Evolutionary conservation across 2,329 filamentous ascomycete genomes (phyloP).

Genomic region (Scedosporium aurantiacum): DNA sequence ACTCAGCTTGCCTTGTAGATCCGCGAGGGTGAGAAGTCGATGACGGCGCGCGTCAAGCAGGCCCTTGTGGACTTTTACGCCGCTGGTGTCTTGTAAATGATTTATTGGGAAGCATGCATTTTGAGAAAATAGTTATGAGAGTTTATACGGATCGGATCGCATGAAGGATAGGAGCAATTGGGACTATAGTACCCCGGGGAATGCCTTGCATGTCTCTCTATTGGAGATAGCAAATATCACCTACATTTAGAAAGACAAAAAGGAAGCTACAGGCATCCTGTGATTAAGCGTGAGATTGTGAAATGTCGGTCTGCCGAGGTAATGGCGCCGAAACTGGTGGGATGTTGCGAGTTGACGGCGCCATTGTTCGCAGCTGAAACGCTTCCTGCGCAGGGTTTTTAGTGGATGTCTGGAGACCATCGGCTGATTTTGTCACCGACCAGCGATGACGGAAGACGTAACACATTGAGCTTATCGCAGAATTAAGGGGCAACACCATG

Average conservation of each 20-base stretch:
- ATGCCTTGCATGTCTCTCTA: neutral
- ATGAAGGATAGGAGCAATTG: neutral
- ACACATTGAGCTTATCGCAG: too few species aligned
- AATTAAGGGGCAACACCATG: too few species aligned
- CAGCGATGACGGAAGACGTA: too few species aligned
- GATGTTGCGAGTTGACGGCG: too few species aligned
- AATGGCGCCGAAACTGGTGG: too few species aligned
- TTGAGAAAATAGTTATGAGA: neutral
- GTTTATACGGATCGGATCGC: neutral
- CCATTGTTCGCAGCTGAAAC: too few species aligned
- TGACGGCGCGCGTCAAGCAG: conserved; percentile 68
- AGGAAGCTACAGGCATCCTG: too few species aligned
- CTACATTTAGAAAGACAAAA: neutral
- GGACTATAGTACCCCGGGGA: neutral
- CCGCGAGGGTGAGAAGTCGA: conserved; percentile 93
- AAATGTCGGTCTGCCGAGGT: too few species aligned
- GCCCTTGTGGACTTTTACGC: conserved; percentile 90
- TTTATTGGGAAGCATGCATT: neutral
- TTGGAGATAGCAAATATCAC: neutral
- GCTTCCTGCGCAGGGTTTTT: too few species aligned
- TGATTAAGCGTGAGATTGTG: neutral
- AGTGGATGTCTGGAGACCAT: too few species aligned
- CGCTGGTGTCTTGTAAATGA: conserved; percentile 59
- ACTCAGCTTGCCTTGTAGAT: neutral
- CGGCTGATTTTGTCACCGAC: too few species aligned